Base-by-base conservation (phyloP, 2,329 filamentous ascomycete species). In the Cercospora beticola region DNA sequence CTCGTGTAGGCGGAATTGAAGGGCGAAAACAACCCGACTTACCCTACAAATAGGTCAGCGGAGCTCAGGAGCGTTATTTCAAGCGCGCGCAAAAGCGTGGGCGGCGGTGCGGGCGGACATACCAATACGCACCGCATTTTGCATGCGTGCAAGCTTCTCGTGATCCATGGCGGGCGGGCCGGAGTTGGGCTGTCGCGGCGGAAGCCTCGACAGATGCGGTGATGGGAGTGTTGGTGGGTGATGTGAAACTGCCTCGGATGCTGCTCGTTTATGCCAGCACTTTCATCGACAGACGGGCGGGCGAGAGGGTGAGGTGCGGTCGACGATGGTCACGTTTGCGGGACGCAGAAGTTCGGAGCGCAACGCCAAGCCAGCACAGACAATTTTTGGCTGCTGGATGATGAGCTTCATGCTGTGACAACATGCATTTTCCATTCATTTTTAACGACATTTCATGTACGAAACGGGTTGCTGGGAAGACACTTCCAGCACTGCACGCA, bases 101-200 rank as follows among this genome's bases (percentile, higher is more conserved):
- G 49, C 49, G 49, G 49, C 49, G 49, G 14, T 28, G 49, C 21
- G 26, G 49, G 49, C 21, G 21, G 26, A 71, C 90, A 78, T 88
- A 92, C 90, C 90, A 83, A 90, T 92, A 81, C 87, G 86, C 80
- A 87, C 86, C 77, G 86, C 86, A 82, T 85, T 84, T 82, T 89
- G 87, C 86, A 89, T 86, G 28, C 56, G 28, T 31, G 28, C 56
- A 59, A 59, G 31, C 31, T 31, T 59, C 56, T 33, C 28, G 28
- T 33, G 31, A 59, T 54, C 49, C 49, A 54, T 54, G 49, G 49
- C 23, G 49, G 49, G 49, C 49, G 49, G 21, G 49, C 21, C 12
- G 23, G 49, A 28, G 23, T 16, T 54, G 49, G 12, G 40, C 43
- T 65, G 69, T 63, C 60, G 68, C 28, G 52, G 62, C 62, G 28